Evolutionary conservation across 208 protist genomes (phyloP), one percentile per base, ranked within the genome.

Genomic region (Acanthamoeba healyi): DNA sequence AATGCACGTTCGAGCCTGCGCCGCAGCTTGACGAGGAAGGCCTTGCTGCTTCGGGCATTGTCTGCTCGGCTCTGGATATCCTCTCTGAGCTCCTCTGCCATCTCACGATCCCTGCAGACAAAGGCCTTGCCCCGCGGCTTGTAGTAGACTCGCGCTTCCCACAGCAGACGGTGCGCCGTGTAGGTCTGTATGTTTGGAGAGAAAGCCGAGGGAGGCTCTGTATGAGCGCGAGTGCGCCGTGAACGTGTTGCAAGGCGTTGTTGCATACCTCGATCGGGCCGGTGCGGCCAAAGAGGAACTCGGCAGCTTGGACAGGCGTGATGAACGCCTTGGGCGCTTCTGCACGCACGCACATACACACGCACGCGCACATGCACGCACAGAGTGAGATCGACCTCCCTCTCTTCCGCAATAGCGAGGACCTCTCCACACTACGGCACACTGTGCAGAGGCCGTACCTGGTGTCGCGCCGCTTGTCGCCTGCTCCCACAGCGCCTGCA

Each of bases 121-220:
- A 86, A 86, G 44, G 44, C 44, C 44, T 24, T n/a, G 44, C 77
- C 77, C 6, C 77, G 77, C 24, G 77, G 77, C 46, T 86, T 86
- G 77, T 61, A 86, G 77, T 86, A 86, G 2, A 58, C 44, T 15
- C 77, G 38, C 34, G 77, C 44, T 7, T 58, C 46, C 77, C 77
- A 61, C 44, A 86, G 42, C 77, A 58, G 14, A 12, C 77, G 4
- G 44, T 86, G 77, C 44, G 77, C 77, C 29, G 44, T 44, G n/a
- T 86, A 86, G 22, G 44, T 58, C 77, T 86, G 77, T 24, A 38
- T 38, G 32, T n/a, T n/a, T n/a, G n/a, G n/a, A n/a, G n/a, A 29
- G 14, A 7, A 40, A 19, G 29, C 9, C 34, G 22, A 72, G 38
- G 34, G 6, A 36, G 26, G n/a, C 14, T 40, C 34, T 65, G 4